Conservation (phyloP, 345 rosid species). For the Gossypium anomalum region DNA sequence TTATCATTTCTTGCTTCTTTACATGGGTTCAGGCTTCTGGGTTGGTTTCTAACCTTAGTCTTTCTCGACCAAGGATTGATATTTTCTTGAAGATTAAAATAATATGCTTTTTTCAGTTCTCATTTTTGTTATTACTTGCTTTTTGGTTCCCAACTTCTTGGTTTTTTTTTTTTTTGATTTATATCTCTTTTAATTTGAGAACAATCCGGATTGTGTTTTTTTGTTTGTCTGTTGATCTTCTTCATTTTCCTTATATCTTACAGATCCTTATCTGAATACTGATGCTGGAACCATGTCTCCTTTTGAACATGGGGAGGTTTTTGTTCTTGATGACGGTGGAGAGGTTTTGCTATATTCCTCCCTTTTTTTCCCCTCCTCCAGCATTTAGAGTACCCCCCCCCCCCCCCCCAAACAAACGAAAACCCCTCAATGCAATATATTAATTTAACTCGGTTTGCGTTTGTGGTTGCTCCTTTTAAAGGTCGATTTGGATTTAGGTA, state of each 20-base stretch:
- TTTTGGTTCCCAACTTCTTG: background rate
- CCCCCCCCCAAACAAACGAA: too few species aligned
- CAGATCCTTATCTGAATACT: slow-evolving; percentile 91
- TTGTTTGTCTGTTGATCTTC: background rate
- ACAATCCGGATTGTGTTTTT: background rate
- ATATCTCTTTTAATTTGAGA: background rate
- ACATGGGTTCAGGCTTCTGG: background rate
- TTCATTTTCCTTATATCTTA: slow-evolving; percentile 11
- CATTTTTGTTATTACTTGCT: background rate
- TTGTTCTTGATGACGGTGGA: slow-evolving; percentile 96
- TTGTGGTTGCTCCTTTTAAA: slow-evolving; percentile 21
- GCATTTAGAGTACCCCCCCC: background rate
- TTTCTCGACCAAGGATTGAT: background rate
- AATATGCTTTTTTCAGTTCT: background rate
- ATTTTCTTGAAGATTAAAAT: background rate
- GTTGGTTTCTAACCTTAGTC: background rate
- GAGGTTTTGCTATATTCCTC: slow-evolving; percentile 46
- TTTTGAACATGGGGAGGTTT: slow-evolving; percentile 95
- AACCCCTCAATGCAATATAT: background rate
- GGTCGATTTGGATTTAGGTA: slow-evolving; percentile 99
- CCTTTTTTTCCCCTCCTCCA: background rate
- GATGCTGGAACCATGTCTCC: slow-evolving; percentile 99
- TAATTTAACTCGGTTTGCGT: slow-evolving; percentile 1
- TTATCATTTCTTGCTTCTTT: background rate
- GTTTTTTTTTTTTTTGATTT: background rate